Evolutionary conservation across 129 eudicot species (phyloP), one percentile per base, ranked within the genome.

Genomic region (Smallanthus sonchifolius): DNA sequence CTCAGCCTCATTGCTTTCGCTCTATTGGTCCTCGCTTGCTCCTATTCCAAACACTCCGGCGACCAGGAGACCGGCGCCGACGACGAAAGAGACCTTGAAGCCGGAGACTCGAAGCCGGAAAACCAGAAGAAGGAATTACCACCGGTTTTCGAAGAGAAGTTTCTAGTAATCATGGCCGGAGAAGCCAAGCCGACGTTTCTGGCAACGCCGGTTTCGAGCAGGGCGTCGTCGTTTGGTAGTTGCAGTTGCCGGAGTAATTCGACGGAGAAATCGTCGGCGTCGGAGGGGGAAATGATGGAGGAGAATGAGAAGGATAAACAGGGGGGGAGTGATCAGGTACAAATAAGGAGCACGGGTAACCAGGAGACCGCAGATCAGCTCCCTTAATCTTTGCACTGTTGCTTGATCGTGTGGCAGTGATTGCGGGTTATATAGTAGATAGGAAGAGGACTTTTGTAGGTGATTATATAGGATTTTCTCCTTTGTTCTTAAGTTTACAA

Each of bases 1-100:
- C 78, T 89, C 34, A 86, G 90, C 39, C 89, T 89, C 75, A 89
- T 89, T 51, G 92, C 92, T 10, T 89, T 89, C 36, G 89, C 96
- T 20, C 87, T 89, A 3, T 13, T 89, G 19, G 80, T 84, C 77
- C 86, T 89, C 20, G 96, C 96, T 0, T 89, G 92, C 69, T 89
- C 92, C 64, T 89, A 80, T 80, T 84, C 89, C 78, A 86, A 81
- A 56, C 87, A 84, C 62, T 77, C 89, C 56, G 77, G 88, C n/a
- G 54, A 59, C 48, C 80, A 71, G 0, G 85, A 77, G 7, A 32
- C 34, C 66, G 73, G 65, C 30, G 60, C 13, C 14, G 81, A 67
- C 9, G 81, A 59, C 4, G 84, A 81, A 36, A 49, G 73, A 17
- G 94, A 88, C 73, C 77, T 85, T 3, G 90, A 88, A 52, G 81